Base-by-base conservation (phyloP, 2,329 filamentous ascomycete genomes). In the Fusarium redolens region DNA sequence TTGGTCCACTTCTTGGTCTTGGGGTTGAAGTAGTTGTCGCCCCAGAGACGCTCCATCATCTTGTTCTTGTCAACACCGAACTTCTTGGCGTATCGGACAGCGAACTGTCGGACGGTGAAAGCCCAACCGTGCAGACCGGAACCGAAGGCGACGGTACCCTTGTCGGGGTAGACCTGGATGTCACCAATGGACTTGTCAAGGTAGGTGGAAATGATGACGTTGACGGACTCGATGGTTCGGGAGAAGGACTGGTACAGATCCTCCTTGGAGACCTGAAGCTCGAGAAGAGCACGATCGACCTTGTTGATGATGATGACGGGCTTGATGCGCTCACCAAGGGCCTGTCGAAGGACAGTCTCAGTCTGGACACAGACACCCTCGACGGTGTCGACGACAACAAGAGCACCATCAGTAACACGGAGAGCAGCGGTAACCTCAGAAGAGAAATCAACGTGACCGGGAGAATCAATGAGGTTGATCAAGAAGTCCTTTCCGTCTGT, bases 21-120 rank as follows among this genome's bases (percentile, higher is more conserved):
- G 80, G 96, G 94, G 91, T 99, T 98, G 93, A 99, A 99, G 92
- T 91, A 99, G 91, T 95, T 98, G 92, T 99, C 96, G 79, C 96
- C 96, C 96, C 96, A 99, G 79, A 99, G 94, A 92, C 96, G 95
- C 90, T 98, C 94, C 93, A 98, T 97, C 96, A 99, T 98, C 94
- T 98, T 98, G 89, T 92, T 93, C 86, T 95, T 95, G 92, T 99
- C 96, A 81, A 99, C 96, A 93, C 96, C 96, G 82, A 99, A 99
- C 89, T 99, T 99, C 95, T 98, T 98, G 87, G 96, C 93, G 86
- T 99, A 99, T 82, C 92, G 92, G 83, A 91, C 86, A 80, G 96
- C 96, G 86, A 99, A 99, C 87, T 99, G 96, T 83, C 96, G 94
- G 88, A 98, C 88, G 82, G 96, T 99, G 92, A 99, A 99, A 82